Evolutionary conservation across 257 asterid genomes (phyloP).

Genomic region (Rhazya stricta): DNA sequence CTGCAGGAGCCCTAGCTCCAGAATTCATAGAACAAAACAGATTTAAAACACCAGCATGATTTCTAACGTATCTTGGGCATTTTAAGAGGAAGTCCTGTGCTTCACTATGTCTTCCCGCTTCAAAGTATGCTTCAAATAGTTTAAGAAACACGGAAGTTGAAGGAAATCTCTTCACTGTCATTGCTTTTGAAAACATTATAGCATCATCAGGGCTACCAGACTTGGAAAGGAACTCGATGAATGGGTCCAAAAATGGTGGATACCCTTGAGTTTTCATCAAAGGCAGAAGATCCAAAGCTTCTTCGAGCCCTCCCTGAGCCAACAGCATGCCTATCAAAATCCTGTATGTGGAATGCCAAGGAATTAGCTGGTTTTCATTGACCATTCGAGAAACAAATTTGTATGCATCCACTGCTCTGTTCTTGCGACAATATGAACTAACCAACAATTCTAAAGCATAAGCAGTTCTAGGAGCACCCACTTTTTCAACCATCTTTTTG

Average conservation of each 20-base stretch:
- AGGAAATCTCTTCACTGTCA: conserved; percentile 49
- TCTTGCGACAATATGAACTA: conserved; percentile 46
- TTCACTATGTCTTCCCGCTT: conserved; percentile 46
- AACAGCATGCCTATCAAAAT: conserved; percentile 50
- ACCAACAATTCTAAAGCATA: conserved; percentile 47
- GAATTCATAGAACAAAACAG: conserved; percentile 42
- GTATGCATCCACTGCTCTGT: conserved; percentile 47
- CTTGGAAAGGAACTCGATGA: conserved; percentile 45
- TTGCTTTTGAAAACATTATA: conserved; percentile 35
- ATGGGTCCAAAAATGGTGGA: conserved; percentile 58
- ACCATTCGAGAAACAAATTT: conserved; percentile 51
- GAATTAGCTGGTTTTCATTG: conserved; percentile 37
- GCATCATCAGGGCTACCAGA: conserved; percentile 72
- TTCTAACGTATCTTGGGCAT: conserved; percentile 56
- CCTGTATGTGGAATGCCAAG: conserved; percentile 57
- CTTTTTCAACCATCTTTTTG: conserved; percentile 46
- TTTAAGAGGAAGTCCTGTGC: conserved; percentile 70
- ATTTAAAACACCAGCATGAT: conserved; percentile 67
- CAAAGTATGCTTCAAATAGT: conserved; percentile 58
- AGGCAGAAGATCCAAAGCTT: conserved; percentile 54
- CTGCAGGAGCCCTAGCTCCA: conserved; percentile 20
- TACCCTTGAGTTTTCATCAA: conserved; percentile 69
- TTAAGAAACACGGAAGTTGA: conserved; percentile 41
- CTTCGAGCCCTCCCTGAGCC: conserved; percentile 39
- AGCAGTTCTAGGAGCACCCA: conserved; percentile 37